These are phyloP conservation scores for Acmispon strigosus DNA, from an alignment of 306 rosid species.

Conservation along the genomic window DNA sequence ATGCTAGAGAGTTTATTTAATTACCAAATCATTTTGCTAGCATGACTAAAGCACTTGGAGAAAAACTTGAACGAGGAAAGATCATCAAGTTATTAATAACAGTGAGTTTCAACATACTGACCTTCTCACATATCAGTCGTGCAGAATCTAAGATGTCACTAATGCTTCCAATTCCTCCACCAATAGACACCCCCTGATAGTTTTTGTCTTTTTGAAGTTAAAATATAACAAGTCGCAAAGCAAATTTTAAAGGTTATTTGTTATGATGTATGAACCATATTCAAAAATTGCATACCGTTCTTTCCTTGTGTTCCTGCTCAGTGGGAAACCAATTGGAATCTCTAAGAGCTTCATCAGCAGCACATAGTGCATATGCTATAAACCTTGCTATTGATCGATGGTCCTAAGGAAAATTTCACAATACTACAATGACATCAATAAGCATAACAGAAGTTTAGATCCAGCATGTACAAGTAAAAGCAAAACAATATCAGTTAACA, in stretches of 20 bases:
- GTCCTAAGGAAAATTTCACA: conserved; percentile 46
- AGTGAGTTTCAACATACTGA: conserved; percentile 19
- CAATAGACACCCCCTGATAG: conserved; percentile 82
- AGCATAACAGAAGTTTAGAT: conserved; percentile 8
- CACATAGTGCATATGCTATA: conserved; percentile 90
- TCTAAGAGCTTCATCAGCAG: conserved; percentile 86
- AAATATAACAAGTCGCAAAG: conserved; percentile 14
- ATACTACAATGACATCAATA: conserved; percentile 36
- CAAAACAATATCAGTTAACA: neutral
- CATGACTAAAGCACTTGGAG: conserved; percentile 7
- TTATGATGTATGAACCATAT: neutral
- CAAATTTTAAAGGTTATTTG: neutral
- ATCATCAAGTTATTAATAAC: neutral
- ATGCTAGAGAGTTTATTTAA: neutral
- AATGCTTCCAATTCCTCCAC: conserved; percentile 92
- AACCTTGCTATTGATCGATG: conserved; percentile 79
- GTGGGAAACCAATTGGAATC: conserved; percentile 89
- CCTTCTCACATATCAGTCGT: conserved; percentile 81
- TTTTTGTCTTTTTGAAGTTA: conserved; percentile 29
- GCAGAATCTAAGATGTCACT: conserved; percentile 85
- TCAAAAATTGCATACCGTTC: conserved; percentile 54
- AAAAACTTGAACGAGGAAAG: neutral
- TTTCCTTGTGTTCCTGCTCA: conserved; percentile 63
- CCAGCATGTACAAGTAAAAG: conserved; percentile 11
- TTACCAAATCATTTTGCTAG: conserved; percentile 3